Evolutionary conservation across 2,329 filamentous ascomycete species (phyloP), one percentile per base, ranked within the genome.

Genomic region (Colletotrichum neosansevieriae): DNA sequence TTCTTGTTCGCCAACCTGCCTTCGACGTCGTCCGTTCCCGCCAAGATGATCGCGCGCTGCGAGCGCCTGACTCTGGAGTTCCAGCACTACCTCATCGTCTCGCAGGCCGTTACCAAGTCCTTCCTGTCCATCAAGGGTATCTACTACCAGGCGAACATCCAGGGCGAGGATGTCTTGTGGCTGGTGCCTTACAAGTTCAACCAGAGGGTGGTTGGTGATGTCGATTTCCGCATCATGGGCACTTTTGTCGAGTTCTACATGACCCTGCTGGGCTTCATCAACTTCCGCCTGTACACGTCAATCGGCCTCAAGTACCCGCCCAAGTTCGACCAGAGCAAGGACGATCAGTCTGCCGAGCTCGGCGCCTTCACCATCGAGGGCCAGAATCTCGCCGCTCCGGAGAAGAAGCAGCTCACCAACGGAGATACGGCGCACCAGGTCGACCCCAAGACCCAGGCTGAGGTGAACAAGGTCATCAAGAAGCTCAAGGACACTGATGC

Each of bases 171-270:
- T 76, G 92, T 99, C 57, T 85, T 98, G 72, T 99, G 96, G 96
- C 86, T 99, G 44, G 95, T 98, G 11, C 96, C 96, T 1, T 99
- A 99, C 84, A 94, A 94, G 79, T 99, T 99, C 82, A 97, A 98
- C 76, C 96, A 99, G 84, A 88, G 93, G 73, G 91, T 97, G 13
- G 93, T 96, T 45, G 93, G 92, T 66, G 96, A 99, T 80, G 92
- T 99, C 72, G 96, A 99, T 80, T 99, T 98, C 83, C 88, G 96
- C 76, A 99, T 99, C 81, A 99, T 99, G 96, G 95, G 94, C 68
- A 99, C 96, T 4, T 99, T 99, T 77, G 91, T 99, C 72, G 95
- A 99, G 79, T 99, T 99, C 80, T 99, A 99, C 85, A 97, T 97
- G 75, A 98, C 95, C 4, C 86, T 99, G 13, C 85, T 99, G 19